Evolutionary conservation across 805 yeast species (phyloP).

Genomic region (Scheffersomyces spartinae): DNA sequence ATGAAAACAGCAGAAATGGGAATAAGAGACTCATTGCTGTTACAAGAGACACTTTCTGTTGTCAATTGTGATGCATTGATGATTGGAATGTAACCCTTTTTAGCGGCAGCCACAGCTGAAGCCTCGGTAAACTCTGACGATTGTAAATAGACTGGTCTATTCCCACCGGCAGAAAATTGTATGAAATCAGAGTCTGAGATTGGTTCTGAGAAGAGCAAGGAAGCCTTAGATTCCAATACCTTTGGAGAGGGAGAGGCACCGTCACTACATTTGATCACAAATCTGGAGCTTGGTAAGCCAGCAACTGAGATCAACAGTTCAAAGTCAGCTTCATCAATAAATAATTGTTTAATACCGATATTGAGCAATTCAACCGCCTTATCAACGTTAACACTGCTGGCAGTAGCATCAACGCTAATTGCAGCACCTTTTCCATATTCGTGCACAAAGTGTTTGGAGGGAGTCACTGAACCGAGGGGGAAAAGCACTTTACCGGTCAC

Average conservation of each 20-base stretch:
- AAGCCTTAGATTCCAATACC: constrained; percentile 9
- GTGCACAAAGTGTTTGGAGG: constrained; percentile 19
- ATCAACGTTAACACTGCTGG: constrained; percentile 12
- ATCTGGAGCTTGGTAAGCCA: constrained; percentile 21
- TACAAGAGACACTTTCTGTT: constrained; percentile 4
- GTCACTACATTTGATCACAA: constrained; percentile 15
- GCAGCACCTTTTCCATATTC: constrained; percentile 18
- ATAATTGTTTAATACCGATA: constrained; percentile 19
- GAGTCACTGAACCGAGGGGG: constrained; percentile 14
- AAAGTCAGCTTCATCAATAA: constrained; percentile 12
- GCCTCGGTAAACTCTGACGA: constrained; percentile 7
- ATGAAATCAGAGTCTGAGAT: constrained; percentile 9
- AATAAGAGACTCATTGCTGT: constrained; percentile 7
- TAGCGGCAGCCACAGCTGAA: constrained; percentile 15
- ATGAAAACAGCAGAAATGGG: constrained; percentile 36
- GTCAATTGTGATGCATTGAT: constrained; percentile 15
- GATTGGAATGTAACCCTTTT: constrained; percentile 20
- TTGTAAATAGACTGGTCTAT: constrained; percentile 16
- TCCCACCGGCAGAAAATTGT: constrained; percentile 12
- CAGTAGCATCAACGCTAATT: constrained; percentile 19
- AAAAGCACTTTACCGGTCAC: constrained; percentile 24
- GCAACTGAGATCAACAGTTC: constrained; percentile 7
- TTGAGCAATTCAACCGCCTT: constrained; percentile 19
- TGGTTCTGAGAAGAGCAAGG: constrained; percentile 11
- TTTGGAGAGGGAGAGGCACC: constrained; percentile 5